Evolutionary conservation across 108 stramenopile species (phyloP), one percentile per base, ranked within the genome.

Genomic region (Pseudonitzschia delicatissima): DNA sequence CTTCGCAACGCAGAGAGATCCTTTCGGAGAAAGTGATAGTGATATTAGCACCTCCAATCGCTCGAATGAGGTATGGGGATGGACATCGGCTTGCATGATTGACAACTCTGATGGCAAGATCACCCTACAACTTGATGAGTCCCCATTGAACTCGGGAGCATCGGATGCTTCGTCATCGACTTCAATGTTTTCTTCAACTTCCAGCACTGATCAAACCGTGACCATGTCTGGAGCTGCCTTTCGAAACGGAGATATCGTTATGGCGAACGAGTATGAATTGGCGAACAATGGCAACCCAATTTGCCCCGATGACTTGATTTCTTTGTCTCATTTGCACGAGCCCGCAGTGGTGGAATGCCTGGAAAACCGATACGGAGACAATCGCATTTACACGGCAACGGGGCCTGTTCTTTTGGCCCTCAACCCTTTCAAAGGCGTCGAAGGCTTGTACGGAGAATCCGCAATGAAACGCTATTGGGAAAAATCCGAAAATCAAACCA

Each of bases 391-490:
- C 76, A 96, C 96, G 7, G 77, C 84, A 51, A 94, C 96, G 9
- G 98, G 98, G 12, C 87, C 94, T 50, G 93, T 98, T 35, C 80
- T 98, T 31, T 72, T 99, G 49, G 94, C 96, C 4, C 67, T 97
- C 48, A 99, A 99, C 73, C 98, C 98, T 0, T 99, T 96, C 80
- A 87, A 94, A 77, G 69, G 50, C 9, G 78, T 86, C 31, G 44
- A 55, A 1, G 67, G 49, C 8, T 57, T 92, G 57, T 92, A 92
- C 52, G 82, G 82, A 5, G 85, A 87, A 52, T 48, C 23, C 17
- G 74, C 77, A 26, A 92, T 92, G 91, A 72, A 82, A 39, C 73
- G 72, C 32, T 92, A 89, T 72, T 90, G 84, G 85, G 67, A 82
- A 11, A 76, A 71, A 62, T 75, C 62, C 2, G 72, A 80, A 32